Percentiles rank a stretch among this genome's conserved stretches.
Conservation (phyloP, 176 grass and related monocot species). For the Luzula sylvatica region DNA sequence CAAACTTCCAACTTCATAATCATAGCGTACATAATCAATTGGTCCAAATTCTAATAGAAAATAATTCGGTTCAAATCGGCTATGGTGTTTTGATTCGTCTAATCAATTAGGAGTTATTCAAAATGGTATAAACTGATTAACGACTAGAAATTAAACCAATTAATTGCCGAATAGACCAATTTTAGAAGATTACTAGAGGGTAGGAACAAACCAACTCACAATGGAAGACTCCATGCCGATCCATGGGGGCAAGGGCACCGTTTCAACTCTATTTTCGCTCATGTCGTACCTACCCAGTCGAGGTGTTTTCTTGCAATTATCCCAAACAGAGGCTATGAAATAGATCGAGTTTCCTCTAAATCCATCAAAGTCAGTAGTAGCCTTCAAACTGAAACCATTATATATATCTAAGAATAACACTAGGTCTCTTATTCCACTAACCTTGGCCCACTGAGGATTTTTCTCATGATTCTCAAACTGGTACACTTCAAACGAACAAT, state of each 20-base stretch:
- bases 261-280: neutral
- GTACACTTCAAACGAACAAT: slow-evolving; percentile 4
- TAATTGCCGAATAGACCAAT: too few relatives aligned
- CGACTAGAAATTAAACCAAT: too few relatives aligned
- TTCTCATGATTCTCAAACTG: neutral
- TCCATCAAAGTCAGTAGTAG: neutral
- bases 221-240: neutral
- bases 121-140: too few relatives aligned
- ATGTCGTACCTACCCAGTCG: neutral
- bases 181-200: too few relatives aligned
- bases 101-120: too few relatives aligned
- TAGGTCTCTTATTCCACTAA: neutral
- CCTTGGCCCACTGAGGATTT: neutral
- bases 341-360: slow-evolving; percentile 7
- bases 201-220: neutral
- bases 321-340: neutral
- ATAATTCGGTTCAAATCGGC: too few relatives aligned
- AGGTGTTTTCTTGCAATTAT: neutral
- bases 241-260: neutral
- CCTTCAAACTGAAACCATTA: neutral
- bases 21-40: too few relatives aligned
- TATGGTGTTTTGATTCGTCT: too few relatives aligned
- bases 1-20: too few relatives aligned
- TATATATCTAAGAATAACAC: neutral
- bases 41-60: too few relatives aligned